phyloP scores from a whole-genome alignment of 805 yeast genomes.

The Naumovozyma baii region DNA sequence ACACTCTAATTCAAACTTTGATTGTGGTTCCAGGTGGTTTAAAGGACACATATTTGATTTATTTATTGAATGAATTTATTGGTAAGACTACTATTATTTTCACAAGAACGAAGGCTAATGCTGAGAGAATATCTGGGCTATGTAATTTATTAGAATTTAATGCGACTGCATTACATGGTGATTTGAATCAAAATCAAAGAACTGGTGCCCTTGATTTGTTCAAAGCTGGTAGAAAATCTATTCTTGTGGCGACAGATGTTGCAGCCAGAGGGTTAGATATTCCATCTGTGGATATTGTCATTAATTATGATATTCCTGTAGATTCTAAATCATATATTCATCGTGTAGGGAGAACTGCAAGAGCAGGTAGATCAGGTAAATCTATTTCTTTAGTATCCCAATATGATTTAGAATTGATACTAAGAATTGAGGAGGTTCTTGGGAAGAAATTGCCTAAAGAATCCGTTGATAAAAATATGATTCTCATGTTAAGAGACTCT shows the following conservation, averaged over 20 bases:
- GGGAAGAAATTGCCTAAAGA: slow-evolving; percentile 80
- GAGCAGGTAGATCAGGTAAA: slow-evolving; percentile 85
- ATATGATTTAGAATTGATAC: slow-evolving; percentile 81
- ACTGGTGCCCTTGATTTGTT: slow-evolving; percentile 73
- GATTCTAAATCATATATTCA: slow-evolving; percentile 79
- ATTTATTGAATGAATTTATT: slow-evolving; percentile 66
- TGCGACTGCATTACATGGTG: slow-evolving; percentile 92
- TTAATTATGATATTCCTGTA: slow-evolving; percentile 73
- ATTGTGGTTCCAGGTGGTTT: slow-evolving; percentile 88
- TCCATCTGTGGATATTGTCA: slow-evolving; percentile 67
- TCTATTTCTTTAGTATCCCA: slow-evolving; percentile 86
- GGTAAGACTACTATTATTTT: slow-evolving; percentile 87
- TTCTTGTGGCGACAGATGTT: slow-evolving; percentile 73
- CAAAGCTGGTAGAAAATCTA: slow-evolving; percentile 59
- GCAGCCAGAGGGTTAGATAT: slow-evolving; percentile 88
- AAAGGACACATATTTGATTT: slow-evolving; percentile 79
- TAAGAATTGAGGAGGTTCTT: slow-evolving; percentile 81
- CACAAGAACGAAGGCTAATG: slow-evolving; percentile 90
- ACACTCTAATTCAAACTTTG: slow-evolving; percentile 79
- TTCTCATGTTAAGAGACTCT: slow-evolving; percentile 68
- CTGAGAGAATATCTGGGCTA: slow-evolving; percentile 79
- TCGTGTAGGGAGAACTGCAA: slow-evolving; percentile 91
- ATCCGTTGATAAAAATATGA: slow-evolving; percentile 64
- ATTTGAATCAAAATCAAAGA: slow-evolving; percentile 74
- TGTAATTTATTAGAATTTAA: slow-evolving; percentile 75